Evolutionary conservation across 495 filamentous ascomycete genomes (phyloP), one percentile per base, ranked within the genome.

Genomic region (Antarctomyces pellizariae): DNA sequence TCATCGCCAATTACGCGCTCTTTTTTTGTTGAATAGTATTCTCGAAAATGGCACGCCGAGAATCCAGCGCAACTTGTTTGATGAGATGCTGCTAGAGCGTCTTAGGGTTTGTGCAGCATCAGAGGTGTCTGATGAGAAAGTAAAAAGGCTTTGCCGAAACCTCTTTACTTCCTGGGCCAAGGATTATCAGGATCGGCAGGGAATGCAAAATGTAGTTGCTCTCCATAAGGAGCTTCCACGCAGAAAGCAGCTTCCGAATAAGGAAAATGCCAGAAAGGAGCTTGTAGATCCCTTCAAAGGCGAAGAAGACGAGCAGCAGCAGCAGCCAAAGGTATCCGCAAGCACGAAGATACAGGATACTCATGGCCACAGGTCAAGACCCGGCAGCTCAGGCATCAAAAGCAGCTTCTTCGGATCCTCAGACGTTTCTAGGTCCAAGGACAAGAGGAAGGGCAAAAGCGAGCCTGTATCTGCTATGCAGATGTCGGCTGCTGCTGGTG

Each of bases 31-130:
- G 3, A 86, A 99, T 46, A 82, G 75, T 23, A 56, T 95, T 13
- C 89, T 99, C 16, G 77, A 92, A 41, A 99, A 95, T 53, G 80
- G 79, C 10, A 84, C 83, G 2, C 62, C 74, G 7, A 67, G 76
- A 16, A 95, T 99, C 45, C 71, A 92, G 50, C 65, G 77, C 9
- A 57, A 54, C 15, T 93, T 95, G 44, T 75, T 71, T 13, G 84
- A 95, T 36, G 84, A 93, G 36, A 72, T 80, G n/a, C 54, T 95
- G 13, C 64, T 99, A 10, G 89, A 99, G 46, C 74, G 89, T 23
- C 56, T 99, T 15, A 72, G 89, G 12, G 71, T 95, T 24, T 72
- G 80, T 23, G 75, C 72, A 7, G 86, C 75, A 11, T 83, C 89
- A 21, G 56, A 75, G 2, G 62, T 84, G 26, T 84, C 82, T 0